Evolutionary conservation across 176 grass and related monocot species (phyloP), one percentile per base, ranked within the genome.

Genomic region (Chloris gayana): DNA sequence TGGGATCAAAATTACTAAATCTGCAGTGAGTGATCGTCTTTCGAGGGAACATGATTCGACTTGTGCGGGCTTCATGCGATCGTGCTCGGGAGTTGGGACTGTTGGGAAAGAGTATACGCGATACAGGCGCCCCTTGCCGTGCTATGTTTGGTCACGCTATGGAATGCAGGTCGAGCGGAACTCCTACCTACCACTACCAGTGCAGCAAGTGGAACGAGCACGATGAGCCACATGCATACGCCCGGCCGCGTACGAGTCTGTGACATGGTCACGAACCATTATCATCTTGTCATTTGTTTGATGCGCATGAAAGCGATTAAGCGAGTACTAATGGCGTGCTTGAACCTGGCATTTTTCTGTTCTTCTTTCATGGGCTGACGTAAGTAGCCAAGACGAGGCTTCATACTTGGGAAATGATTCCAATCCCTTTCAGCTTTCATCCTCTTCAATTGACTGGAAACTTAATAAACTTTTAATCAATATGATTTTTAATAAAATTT

Each of bases 141-240:
- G 72, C 50, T 38, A 11, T 2, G 30, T 19, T 50, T 53, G 30
- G 45, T 5, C 14, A 17, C 15, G 30, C 21, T 8, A 74, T 1
- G 31, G 33, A 75, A 7, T 5, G 13, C 73, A 0, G 33, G 33
- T 15, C 22, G 19, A 24, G 53, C 24, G 4, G 51, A 25, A 60
- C 73, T 57, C 73, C 33, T 41, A 24, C 72, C 50, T 35, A 54
- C 47, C 71, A 14, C 41, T 51, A 50, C 70, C 46, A 22, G 46
- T 53, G 50, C 34, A 9, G 51, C 51, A 74, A 73, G 70, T 73
- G 70, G 29, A 44, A 71, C 24, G 41, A 46, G 24, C 51, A 22
- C 47, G 14, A 50, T 18, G 47, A 50, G 47, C 41, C 41, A 44
- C 41, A 50, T 17, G 18, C 47, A 50, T 18, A 50, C 14, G 47